Conservation (phyloP, 768 basidiomycete species). For the Pleurotus eryngii region DNA sequence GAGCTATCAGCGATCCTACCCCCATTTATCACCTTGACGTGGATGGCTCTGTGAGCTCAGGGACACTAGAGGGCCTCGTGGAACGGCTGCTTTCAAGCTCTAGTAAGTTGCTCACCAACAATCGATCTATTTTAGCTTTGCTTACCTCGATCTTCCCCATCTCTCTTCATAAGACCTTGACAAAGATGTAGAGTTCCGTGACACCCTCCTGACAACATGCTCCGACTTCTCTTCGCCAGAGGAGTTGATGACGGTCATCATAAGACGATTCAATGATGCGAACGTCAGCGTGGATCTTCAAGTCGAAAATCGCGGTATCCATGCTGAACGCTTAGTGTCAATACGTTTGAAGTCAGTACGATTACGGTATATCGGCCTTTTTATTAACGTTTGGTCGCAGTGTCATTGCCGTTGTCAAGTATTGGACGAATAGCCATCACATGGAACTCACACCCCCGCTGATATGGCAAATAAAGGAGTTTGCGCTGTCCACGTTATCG, state of each 20-base stretch:
- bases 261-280: conserved; percentile 35
- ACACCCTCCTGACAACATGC: conserved; percentile 39
- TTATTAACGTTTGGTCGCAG: conserved; percentile 16
- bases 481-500: conserved; percentile 27
- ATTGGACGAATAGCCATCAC: conserved; percentile 32
- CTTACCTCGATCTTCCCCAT: background rate
- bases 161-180: conserved; percentile 21
- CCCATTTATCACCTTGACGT: conserved; percentile 22
- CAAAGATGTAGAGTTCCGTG: conserved; percentile 34
- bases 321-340: conserved; percentile 12
- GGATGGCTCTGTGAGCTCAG: conserved; percentile 31
- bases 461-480: conserved; percentile 31
- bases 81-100: conserved; percentile 34
- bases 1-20: conserved; percentile 21
- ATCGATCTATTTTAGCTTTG: background rate
- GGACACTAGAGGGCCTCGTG: conserved; percentile 40
- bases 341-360: conserved; percentile 35
- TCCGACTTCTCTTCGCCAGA: conserved; percentile 40
- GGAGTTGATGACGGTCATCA: conserved; percentile 33
- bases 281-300: conserved; percentile 16
- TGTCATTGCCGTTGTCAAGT: conserved; percentile 31
- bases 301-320: conserved; percentile 19
- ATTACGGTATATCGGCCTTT: background rate
- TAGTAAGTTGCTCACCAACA: conserved; percentile 20
- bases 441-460: conserved; percentile 27